phyloP scores from a whole-genome alignment of 441 rosid species.

The Eutrema salsugineum region DNA sequence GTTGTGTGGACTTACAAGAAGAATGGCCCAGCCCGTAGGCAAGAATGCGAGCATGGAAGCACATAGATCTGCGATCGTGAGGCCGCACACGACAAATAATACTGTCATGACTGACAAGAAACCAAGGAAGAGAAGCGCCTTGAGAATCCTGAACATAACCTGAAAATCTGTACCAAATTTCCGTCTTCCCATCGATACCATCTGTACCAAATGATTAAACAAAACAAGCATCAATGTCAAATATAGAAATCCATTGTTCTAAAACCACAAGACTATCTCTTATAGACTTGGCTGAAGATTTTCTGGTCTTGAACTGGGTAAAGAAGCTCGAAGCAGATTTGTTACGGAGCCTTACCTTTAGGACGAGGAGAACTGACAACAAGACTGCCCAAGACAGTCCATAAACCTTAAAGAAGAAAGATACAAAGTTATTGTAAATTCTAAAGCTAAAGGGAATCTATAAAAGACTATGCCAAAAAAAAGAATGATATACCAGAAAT shows the following conservation, averaged over 20 bases:
- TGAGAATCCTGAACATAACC: constrained; percentile 88
- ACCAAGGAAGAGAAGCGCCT: constrained; percentile 82
- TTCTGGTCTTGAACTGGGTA: neutral
- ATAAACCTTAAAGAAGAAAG: constrained; percentile 54
- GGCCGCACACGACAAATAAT: constrained; percentile 62
- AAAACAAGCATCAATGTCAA: neutral
- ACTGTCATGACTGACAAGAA: constrained; percentile 81
- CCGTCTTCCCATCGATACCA: constrained; percentile 79
- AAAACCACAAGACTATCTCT: neutral
- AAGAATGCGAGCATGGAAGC: constrained; percentile 82
- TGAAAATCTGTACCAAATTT: constrained; percentile 72
- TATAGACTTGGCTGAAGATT: neutral
- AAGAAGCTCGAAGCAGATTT: neutral
- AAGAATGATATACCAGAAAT: constrained; percentile 46
- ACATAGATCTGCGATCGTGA: constrained; percentile 67
- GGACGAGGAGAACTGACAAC: constrained; percentile 56
- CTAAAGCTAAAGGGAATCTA: constrained; percentile 5
- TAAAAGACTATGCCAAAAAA: neutral
- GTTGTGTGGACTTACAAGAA: constrained; percentile 62
- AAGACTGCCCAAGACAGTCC: constrained; percentile 87
- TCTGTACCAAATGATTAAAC: constrained; percentile 37
- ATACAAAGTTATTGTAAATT: neutral
- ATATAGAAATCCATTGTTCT: neutral
- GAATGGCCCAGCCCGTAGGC: constrained; percentile 91
- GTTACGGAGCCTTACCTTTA: constrained; percentile 56